These are phyloP conservation scores for Epichloe festucae DNA, from an alignment of 2,329 filamentous ascomycete species.

Conservation along the genomic window DNA sequence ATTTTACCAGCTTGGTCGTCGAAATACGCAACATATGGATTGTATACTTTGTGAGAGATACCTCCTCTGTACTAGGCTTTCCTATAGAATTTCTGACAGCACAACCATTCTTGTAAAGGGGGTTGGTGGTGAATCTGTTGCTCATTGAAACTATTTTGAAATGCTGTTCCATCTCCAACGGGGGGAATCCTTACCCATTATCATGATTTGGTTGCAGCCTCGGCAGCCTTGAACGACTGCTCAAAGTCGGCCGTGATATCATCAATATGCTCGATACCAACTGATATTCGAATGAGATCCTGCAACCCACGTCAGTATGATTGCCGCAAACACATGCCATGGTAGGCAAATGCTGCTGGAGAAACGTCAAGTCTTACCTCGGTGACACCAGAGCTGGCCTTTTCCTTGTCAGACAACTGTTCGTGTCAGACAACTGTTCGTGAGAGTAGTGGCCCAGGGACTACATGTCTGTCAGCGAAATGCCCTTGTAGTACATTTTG, in stretches of 20 bases:
- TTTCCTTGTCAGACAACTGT: conserved; percentile 77
- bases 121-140: no score
- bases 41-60: no score
- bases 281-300: conserved; percentile 88
- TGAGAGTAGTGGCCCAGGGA: conserved; percentile 85
- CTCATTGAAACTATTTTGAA: not conserved
- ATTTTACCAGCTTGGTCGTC: no score
- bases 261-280: conserved; percentile 92
- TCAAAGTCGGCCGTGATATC: conserved; percentile 95
- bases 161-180: not conserved
- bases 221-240: conserved; percentile 63
- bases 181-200: not conserved
- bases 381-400: conserved; percentile 66
- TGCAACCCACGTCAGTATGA: conserved; percentile 18
- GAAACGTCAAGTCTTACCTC: conserved; percentile 34
- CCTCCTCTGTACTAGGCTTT: no score
- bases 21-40: no score
- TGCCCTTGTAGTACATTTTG: not conserved
- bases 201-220: conserved; percentile 23
- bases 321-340: not conserved
- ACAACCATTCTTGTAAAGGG: no score
- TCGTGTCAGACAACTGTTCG: conserved; percentile 80
- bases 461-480: conserved; percentile 9
- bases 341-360: not conserved
- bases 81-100: no score